These are phyloP conservation scores for Pyricularia pennisetigena DNA, from an alignment of 2,329 filamentous ascomycete genomes.

Conservation along the genomic window DNA sequence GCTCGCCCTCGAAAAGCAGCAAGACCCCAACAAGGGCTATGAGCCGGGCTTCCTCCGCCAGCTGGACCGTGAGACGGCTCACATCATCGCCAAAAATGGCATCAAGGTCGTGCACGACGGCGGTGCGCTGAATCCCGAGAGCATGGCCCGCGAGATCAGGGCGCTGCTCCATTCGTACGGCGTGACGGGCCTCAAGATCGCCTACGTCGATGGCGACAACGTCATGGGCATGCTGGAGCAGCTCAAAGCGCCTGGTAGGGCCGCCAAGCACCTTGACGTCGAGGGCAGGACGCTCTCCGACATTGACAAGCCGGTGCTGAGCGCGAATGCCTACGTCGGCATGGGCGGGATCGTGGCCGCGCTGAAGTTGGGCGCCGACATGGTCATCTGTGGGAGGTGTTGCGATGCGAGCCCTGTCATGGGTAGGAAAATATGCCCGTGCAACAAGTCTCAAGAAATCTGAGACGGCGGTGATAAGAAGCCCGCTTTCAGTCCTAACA, in stretches of 20 bases:
- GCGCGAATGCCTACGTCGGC: slow-evolving; percentile 42
- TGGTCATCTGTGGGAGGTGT: slow-evolving; percentile 36
- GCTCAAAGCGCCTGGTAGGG: background rate
- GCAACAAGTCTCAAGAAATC: background rate
- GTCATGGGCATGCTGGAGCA: slow-evolving; percentile 12
- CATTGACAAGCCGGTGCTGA: slow-evolving; percentile 3
- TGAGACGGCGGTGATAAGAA: background rate
- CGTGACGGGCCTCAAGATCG: slow-evolving; percentile 23
- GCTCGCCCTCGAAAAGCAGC: slow-evolving; percentile 19
- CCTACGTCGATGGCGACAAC: slow-evolving; percentile 34
- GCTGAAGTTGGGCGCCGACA: slow-evolving; percentile 30
- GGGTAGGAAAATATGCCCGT: background rate
- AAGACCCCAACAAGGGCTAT: slow-evolving; percentile 18
- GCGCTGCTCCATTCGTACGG: slow-evolving; percentile 7
- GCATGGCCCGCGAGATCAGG: slow-evolving; percentile 23
- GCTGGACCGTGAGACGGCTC: slow-evolving; percentile 13
- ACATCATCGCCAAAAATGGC: slow-evolving; percentile 20
- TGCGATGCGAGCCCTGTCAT: slow-evolving; percentile 37
- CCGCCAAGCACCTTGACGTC: background rate
- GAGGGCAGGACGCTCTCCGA: background rate
- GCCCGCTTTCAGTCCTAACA: background rate
- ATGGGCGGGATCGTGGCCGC: slow-evolving; percentile 34
- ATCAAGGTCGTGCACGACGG: slow-evolving; percentile 40
- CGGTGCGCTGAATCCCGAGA: slow-evolving; percentile 39
- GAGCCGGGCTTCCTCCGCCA: slow-evolving; percentile 19